phyloP scores from a whole-genome alignment of 2,329 filamentous ascomycete species.

The Onygenales sp. region DNA sequence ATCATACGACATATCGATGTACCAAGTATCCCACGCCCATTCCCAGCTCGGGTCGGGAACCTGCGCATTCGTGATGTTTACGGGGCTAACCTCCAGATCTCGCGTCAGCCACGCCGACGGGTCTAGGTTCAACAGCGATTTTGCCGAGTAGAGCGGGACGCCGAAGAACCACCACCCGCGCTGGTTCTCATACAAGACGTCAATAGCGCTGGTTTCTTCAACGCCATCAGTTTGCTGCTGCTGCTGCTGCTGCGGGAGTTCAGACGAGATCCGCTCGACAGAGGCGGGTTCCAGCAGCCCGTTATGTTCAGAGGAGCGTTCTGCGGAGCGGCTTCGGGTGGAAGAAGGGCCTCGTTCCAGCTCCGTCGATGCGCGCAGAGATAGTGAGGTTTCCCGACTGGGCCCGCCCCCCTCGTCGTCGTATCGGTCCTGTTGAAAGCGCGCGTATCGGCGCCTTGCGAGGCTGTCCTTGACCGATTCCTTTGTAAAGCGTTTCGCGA shows the following conservation, averaged over 20 bases:
- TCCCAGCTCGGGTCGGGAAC: slow-evolving; percentile 92
- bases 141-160: slow-evolving; percentile 76
- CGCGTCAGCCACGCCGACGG: slow-evolving; percentile 77
- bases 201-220: slow-evolving; percentile 47
- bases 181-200: slow-evolving; percentile 93
- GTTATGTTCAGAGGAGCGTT: background rate
- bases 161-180: slow-evolving; percentile 84
- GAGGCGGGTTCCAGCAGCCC: background rate
- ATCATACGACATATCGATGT: slow-evolving; percentile 68
- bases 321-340: background rate
- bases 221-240: slow-evolving; percentile 1
- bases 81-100: slow-evolving; percentile 46
- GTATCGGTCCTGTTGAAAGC: slow-evolving; percentile 47
- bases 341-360: background rate
- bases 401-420: background rate
- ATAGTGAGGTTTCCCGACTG: slow-evolving; percentile 2
- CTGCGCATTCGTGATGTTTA: slow-evolving; percentile 76
- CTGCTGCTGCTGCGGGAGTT: background rate
- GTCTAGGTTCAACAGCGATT: slow-evolving; percentile 77
- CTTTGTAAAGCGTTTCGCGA: slow-evolving; percentile 23
- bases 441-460: slow-evolving; percentile 36
- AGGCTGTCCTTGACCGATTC: slow-evolving; percentile 30
- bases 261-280: background rate
- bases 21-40: slow-evolving; percentile 69
- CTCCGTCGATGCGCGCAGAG: background rate